Conservation (phyloP, 1,284 basidiomycete species). For the Bjerkandera adusta region DNA sequence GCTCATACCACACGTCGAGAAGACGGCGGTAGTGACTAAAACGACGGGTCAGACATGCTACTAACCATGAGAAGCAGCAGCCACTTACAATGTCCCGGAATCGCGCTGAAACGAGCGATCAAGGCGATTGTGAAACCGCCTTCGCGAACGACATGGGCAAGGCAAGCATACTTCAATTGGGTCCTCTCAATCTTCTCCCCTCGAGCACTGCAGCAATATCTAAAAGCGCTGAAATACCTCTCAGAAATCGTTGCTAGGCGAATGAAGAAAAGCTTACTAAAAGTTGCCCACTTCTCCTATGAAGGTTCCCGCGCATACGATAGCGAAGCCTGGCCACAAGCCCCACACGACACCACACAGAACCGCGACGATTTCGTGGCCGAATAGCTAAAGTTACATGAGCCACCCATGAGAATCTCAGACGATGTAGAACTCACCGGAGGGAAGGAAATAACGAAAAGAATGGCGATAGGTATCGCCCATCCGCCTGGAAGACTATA, state of each 20-base stretch:
- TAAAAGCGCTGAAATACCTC: slow-evolving; percentile 51
- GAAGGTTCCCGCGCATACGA: slow-evolving; percentile 66
- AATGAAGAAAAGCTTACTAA: slow-evolving; percentile 47
- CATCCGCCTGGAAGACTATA: slow-evolving; percentile 52
- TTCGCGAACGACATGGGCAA: slow-evolving; percentile 74
- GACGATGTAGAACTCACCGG: slow-evolving; percentile 41
- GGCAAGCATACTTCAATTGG: slow-evolving; percentile 73
- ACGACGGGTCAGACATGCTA: background rate
- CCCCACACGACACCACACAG: slow-evolving; percentile 81
- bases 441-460: slow-evolving; percentile 78
- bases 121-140: slow-evolving; percentile 80
- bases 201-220: slow-evolving; percentile 56
- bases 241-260: background rate
- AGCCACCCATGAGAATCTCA: slow-evolving; percentile 14
- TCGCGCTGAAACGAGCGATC: slow-evolving; percentile 74
- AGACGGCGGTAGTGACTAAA: slow-evolving; percentile 68
- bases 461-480: slow-evolving; percentile 79
- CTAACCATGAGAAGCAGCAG: too few species aligned
- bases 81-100: slow-evolving; percentile 70
- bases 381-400: slow-evolving; percentile 52
- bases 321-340: slow-evolving; percentile 63
- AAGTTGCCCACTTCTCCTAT: slow-evolving; percentile 71
- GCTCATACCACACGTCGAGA: slow-evolving; percentile 78
- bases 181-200: slow-evolving; percentile 72
- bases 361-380: slow-evolving; percentile 75